phyloP scores from a whole-genome alignment of 192 early-diverging fungal genomes.

The Coemansia sp. region DNA sequence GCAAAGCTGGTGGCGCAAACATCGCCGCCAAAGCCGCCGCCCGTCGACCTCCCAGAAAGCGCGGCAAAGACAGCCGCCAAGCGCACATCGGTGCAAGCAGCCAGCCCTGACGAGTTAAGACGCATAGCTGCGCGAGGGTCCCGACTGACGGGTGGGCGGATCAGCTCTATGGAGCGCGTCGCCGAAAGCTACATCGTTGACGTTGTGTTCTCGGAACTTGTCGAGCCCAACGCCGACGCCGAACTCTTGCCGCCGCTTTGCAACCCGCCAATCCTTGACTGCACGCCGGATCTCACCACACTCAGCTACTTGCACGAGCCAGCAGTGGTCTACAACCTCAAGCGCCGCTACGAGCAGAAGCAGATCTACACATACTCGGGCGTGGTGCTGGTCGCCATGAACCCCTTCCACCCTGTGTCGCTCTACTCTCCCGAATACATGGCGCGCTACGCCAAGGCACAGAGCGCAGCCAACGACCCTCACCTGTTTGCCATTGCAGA shows the following conservation, averaged over 20 bases:
- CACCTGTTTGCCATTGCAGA: constrained; percentile 99
- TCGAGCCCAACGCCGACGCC: constrained; percentile 39
- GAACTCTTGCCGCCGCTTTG: constrained; percentile 80
- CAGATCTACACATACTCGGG: constrained; percentile 99
- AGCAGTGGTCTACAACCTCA: constrained; percentile 90
- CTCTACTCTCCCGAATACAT: constrained; percentile 90
- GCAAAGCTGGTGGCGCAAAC: constrained; percentile 45
- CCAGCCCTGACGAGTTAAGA: constrained; percentile 40
- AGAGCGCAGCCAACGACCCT: constrained; percentile 72
- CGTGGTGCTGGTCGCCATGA: constrained; percentile 97
- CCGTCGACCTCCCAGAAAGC: constrained; percentile 6
- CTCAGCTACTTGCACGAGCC: constrained; percentile 95
- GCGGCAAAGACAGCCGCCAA: background rate
- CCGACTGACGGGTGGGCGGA: constrained; percentile 51
- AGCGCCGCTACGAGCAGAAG: constrained; percentile 84
- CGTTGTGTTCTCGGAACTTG: constrained; percentile 46
- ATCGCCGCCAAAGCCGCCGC: constrained; percentile 15
- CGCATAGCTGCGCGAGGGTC: constrained; percentile 45
- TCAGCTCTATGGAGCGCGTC: constrained; percentile 36
- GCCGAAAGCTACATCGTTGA: constrained; percentile 42
- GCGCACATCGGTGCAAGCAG: constrained; percentile 24
- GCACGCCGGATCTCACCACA: constrained; percentile 86
- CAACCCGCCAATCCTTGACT: constrained; percentile 90
- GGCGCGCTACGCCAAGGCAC: constrained; percentile 84
- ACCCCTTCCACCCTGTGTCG: constrained; percentile 84